phyloP scores from a whole-genome alignment of 2,329 filamentous ascomycete species.

The Hypoxylon rubiginosum region DNA sequence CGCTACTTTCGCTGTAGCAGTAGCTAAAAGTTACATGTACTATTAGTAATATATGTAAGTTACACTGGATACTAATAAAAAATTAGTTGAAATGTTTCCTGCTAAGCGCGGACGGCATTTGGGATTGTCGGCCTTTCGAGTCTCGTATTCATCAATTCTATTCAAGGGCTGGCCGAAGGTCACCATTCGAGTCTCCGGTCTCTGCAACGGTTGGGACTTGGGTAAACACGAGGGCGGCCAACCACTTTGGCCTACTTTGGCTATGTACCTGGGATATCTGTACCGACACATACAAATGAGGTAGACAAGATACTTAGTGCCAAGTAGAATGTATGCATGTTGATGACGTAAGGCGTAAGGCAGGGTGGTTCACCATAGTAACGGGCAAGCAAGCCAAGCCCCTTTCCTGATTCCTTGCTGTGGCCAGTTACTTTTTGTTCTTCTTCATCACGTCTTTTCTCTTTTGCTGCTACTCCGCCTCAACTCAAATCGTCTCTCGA shows the following conservation, averaged over 20 bases:
- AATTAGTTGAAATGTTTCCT: conserved; percentile 2
- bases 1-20: not conserved
- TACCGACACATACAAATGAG: conserved; percentile 17
- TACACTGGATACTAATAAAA: not conserved
- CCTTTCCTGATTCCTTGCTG: conserved; percentile 35
- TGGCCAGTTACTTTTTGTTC: conserved; percentile 26
- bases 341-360: conserved; percentile 39
- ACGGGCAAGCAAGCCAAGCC: conserved; percentile 6
- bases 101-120: conserved; percentile 27
- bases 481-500: conserved; percentile 21
- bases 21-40: not conserved
- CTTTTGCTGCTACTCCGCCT: conserved; percentile 10
- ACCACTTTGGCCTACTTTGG: not conserved
- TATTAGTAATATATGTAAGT: not conserved
- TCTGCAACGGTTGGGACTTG: conserved; percentile 20
- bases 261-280: conserved; percentile 7
- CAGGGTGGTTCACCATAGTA: conserved; percentile 18
- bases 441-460: conserved; percentile 22
- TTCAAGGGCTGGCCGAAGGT: conserved; percentile 27
- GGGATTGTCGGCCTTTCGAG: conserved; percentile 15
- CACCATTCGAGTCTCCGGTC: conserved; percentile 12
- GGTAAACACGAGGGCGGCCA: conserved; percentile 25
- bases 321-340: not conserved
- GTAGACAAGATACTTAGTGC: conserved; percentile 10
- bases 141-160: conserved; percentile 40